Percentiles rank a stretch among this genome's conserved stretches.
Evolutionary conservation across 108 stramenopile species (phyloP).

Genomic region (Nitzschia sp.): DNA sequence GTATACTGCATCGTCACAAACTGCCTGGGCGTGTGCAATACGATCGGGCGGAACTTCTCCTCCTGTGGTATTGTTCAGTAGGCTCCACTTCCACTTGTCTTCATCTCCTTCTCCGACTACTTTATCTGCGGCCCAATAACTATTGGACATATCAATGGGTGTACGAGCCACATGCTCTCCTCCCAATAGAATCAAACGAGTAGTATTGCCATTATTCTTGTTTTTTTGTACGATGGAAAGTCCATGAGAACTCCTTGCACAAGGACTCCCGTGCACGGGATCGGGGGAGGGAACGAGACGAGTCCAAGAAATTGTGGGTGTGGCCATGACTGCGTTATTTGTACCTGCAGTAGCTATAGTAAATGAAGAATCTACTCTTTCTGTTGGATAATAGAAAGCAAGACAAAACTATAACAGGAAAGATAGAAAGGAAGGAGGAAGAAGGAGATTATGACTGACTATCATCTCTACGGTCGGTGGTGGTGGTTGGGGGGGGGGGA

Average conservation of each 20-base stretch:
- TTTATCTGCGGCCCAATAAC: constrained; percentile 24
- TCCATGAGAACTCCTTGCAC: constrained; percentile 50
- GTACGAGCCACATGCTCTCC: constrained; percentile 67
- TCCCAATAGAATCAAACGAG: constrained; percentile 47
- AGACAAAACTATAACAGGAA: too few species aligned
- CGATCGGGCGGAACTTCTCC: constrained; percentile 39
- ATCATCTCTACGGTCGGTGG: too few species aligned
- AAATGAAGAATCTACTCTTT: too few species aligned
- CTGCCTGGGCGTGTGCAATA: constrained; percentile 66
- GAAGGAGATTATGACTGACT: too few species aligned
- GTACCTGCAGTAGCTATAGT: too few species aligned
- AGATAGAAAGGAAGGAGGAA: too few species aligned
- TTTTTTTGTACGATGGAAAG: constrained; percentile 30
- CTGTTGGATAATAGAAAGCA: too few species aligned
- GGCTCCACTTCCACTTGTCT: constrained; percentile 30
- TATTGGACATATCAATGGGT: constrained; percentile 38
- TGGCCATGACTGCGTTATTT: too few species aligned
- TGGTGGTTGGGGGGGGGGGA: too few species aligned
- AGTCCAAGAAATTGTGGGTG: too few species aligned
- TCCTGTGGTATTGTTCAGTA: neutral
- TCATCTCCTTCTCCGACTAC: too few species aligned
- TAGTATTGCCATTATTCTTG: too few species aligned
- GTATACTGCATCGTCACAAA: constrained; percentile 35
- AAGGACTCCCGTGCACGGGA: constrained; percentile 35
- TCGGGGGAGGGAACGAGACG: constrained; percentile 21